Conservation (phyloP, 2,329 filamentous ascomycete species). For the Parastagonospora avenae region DNA sequence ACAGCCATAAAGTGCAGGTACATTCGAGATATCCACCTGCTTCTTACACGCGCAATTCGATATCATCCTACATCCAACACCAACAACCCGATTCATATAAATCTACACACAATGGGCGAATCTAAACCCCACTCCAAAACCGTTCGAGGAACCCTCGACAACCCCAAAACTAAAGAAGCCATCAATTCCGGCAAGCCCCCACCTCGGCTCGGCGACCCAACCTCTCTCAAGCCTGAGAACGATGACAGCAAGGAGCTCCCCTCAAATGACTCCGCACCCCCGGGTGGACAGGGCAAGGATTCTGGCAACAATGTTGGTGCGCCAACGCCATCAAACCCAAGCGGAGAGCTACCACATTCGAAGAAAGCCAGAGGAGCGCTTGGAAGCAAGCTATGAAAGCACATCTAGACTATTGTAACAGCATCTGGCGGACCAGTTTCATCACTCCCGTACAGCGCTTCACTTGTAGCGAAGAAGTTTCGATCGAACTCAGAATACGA, state of each 20-base stretch:
- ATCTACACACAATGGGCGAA: slow-evolving; percentile 2
- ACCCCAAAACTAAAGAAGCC: slow-evolving; percentile 33
- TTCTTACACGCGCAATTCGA: background rate
- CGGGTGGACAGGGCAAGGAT: slow-evolving; percentile 6
- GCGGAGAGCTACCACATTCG: slow-evolving; percentile 24
- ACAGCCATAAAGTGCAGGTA: background rate
- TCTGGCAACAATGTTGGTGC: slow-evolving; percentile 5
- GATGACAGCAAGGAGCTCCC: slow-evolving; percentile 17
- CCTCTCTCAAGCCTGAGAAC: slow-evolving; percentile 26
- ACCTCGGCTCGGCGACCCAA: slow-evolving; percentile 31
- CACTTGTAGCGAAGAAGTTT: too few species aligned
- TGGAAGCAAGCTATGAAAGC: slow-evolving; percentile 8
- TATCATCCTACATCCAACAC: background rate
- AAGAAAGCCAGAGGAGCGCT: slow-evolving; percentile 33
- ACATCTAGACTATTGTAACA: too few species aligned
- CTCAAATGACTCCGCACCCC: slow-evolving; percentile 17
- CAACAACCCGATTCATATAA: background rate
- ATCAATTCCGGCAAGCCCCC: slow-evolving; percentile 16
- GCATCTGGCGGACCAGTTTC: too few species aligned
- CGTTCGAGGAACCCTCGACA: slow-evolving; percentile 38
- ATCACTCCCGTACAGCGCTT: too few species aligned
- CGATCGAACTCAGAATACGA: too few species aligned
- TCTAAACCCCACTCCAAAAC: slow-evolving; percentile 33
- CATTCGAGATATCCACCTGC: background rate
- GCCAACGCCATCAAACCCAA: slow-evolving; percentile 1